phyloP scores from a whole-genome alignment of 73 alveolate genomes.

The Tetrahymena elliotti region DNA sequence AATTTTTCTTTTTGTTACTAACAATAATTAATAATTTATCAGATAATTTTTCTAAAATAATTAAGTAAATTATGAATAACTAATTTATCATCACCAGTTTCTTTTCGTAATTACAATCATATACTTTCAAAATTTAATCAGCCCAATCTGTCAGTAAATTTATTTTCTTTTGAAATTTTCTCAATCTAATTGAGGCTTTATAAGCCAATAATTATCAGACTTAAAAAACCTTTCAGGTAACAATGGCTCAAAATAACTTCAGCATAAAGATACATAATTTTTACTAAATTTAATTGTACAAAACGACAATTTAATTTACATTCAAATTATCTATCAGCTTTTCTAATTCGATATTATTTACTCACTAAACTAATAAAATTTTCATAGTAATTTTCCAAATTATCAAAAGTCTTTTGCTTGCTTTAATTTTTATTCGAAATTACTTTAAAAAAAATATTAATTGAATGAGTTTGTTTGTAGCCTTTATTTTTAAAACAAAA shows the following conservation, averaged over 20 bases:
- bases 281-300: no score
- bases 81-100: not conserved
- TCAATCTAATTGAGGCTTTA: not conserved
- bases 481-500: no score
- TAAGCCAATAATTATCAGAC: no score
- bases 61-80: not conserved
- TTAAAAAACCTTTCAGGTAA: not conserved
- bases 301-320: no score
- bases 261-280: not conserved
- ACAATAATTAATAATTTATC: not conserved
- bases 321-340: no score
- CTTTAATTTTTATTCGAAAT: no score
- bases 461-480: no score
- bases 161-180: not conserved
- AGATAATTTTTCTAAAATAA: not conserved
- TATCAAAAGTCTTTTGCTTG: no score
- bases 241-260: not conserved
- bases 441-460: no score
- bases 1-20: not conserved
- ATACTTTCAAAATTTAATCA: not conserved
- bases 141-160: not conserved
- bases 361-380: no score
- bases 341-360: no score
- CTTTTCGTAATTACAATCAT: not conserved
- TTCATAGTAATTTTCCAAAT: no score